phyloP scores from a whole-genome alignment of 768 basidiomycete genomes.

The Pleurotus djamor region DNA sequence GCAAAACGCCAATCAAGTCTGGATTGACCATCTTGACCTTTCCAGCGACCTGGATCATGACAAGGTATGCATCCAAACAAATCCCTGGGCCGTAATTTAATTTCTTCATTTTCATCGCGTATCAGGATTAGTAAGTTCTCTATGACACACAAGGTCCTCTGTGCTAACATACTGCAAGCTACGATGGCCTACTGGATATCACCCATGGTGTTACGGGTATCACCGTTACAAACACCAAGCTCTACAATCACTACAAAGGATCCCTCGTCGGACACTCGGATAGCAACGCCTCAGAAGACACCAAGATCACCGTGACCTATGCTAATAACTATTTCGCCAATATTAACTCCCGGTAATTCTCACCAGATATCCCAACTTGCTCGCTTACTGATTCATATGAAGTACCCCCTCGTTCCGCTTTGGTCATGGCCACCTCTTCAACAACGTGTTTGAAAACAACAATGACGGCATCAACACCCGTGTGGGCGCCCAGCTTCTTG shows the following conservation, averaged over 20 bases:
- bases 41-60: constrained; percentile 42
- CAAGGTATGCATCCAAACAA: constrained; percentile 17
- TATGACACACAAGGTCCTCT: background rate
- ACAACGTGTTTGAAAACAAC: constrained; percentile 41
- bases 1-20: constrained; percentile 35
- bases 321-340: constrained; percentile 40
- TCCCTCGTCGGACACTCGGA: constrained; percentile 43
- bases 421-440: constrained; percentile 45
- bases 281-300: constrained; percentile 34
- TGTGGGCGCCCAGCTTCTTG: constrained; percentile 42
- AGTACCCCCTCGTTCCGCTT: constrained; percentile 45
- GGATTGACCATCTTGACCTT: constrained; percentile 44
- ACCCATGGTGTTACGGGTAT: constrained; percentile 41
- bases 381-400: constrained; percentile 17
- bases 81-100: background rate
- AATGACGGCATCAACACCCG: constrained; percentile 43
- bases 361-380: background rate
- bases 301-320: constrained; percentile 38
- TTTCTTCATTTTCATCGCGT: background rate
- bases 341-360: constrained; percentile 24
- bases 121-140: constrained; percentile 24
- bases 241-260: constrained; percentile 44
- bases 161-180: constrained; percentile 20
- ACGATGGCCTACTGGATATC: constrained; percentile 43
- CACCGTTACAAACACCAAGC: constrained; percentile 38